Conservation (phyloP, 805 yeast genomes). For the Spathaspora arborariae region DNA sequence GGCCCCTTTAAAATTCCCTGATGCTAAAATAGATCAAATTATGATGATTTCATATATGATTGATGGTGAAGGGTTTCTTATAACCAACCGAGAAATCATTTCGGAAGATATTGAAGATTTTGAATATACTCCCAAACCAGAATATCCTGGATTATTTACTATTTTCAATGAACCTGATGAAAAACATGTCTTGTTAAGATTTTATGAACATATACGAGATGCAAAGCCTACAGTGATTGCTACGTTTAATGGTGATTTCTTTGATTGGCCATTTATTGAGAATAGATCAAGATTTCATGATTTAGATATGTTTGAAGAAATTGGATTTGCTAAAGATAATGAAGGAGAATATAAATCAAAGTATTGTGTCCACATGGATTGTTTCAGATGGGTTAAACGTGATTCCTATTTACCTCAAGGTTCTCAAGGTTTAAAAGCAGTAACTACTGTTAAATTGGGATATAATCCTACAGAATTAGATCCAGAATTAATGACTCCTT, state of each 20-base stretch:
- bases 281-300: conserved; percentile 82
- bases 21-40: conserved; percentile 80
- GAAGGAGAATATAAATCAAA: conserved; percentile 93
- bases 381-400: conserved; percentile 96
- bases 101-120: conserved; percentile 94
- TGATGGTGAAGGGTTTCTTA: conserved; percentile 93
- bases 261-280: conserved; percentile 99
- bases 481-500: conserved; percentile 97
- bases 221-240: conserved; percentile 94
- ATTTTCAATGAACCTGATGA: conserved; percentile 90
- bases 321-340: conserved; percentile 85
- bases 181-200: conserved; percentile 63
- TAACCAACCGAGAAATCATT: conserved; percentile 91
- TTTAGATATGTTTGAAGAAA: conserved; percentile 83
- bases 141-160: conserved; percentile 84
- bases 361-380: conserved; percentile 95
- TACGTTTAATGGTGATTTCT: conserved; percentile 96
- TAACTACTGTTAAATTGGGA: conserved; percentile 91
- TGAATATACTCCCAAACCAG: conserved; percentile 96
- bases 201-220: conserved; percentile 88
- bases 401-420: conserved; percentile 98
- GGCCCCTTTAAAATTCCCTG: conserved; percentile 95
- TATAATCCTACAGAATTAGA: conserved; percentile 95
- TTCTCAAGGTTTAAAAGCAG: conserved; percentile 96
- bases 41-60: conserved; percentile 99